A percentile compares a stretch with the other conserved stretches of the same genome.
Evolutionary conservation across 352 stramenopile species (phyloP).

Genomic region (Globisporangium cystogenes): DNA sequence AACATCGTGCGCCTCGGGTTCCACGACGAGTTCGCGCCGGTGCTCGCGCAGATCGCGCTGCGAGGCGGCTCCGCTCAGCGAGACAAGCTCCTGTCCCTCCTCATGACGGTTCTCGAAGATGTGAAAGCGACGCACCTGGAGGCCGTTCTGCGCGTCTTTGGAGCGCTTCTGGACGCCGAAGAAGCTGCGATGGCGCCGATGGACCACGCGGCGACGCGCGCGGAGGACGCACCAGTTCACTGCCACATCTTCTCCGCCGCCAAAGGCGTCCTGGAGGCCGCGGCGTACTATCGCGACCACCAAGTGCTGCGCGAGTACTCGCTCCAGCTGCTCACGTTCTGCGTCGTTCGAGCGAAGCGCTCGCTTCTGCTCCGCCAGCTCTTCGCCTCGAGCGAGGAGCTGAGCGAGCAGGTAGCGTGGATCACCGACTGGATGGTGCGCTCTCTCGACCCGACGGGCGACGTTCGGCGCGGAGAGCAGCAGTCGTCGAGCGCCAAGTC

Average conservation of each 20-base stretch:
- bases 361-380: constrained; percentile 32
- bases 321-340: constrained; percentile 51
- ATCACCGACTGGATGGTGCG: constrained; percentile 37
- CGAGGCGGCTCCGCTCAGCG: constrained; percentile 14
- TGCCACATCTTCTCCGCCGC: constrained; percentile 51
- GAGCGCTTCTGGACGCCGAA: constrained; percentile 27
- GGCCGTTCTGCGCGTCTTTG: constrained; percentile 37
- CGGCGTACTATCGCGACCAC: constrained; percentile 59
- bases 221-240: constrained; percentile 19
- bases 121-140: constrained; percentile 43
- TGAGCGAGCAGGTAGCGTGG: constrained; percentile 33
- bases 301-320: constrained; percentile 35
- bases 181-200: neutral
- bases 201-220: neutral
- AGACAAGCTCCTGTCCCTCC: constrained; percentile 41
- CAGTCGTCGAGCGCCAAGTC: neutral
- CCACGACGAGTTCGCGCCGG: constrained; percentile 20
- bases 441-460: constrained; percentile 34
- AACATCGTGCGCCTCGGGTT: constrained; percentile 37
- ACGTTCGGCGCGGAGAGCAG: constrained; percentile 8
- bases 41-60: constrained; percentile 14
- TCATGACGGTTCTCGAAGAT: constrained; percentile 62
- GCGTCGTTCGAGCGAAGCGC: constrained; percentile 18
- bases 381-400: constrained; percentile 27
- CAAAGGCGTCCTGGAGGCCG: constrained; percentile 48